Evolutionary conservation across 2,329 filamentous ascomycete genomes (phyloP), one percentile per base, ranked within the genome.

Genomic region (Chaetomium sp.): DNA sequence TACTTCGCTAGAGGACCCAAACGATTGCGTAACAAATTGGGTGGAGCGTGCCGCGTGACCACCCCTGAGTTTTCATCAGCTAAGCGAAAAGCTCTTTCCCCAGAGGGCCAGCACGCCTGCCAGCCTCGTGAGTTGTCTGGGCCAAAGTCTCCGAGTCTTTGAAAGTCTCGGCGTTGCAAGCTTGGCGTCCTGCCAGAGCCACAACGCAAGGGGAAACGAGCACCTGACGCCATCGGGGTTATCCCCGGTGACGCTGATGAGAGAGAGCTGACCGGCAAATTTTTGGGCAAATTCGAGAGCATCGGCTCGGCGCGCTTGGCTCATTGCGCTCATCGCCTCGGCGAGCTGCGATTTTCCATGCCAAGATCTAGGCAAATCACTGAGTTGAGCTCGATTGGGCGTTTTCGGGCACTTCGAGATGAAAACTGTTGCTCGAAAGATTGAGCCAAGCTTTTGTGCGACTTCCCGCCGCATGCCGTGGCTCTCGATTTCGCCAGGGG

Each of bases 51-150:
- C 61, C 64, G 46, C 63, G 64, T 66, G 64, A 66, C 64, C 58
- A 52, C 52, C 56, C 49, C 55, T 54, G 59, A 59, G 64, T 65
- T 65, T 66, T 56, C 53, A 65, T 66, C 57, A 62, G 59, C 58
- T 65, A 66, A 65, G 35, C 41, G 50, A 60, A 63, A 58, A 57
- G 52, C 5, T 36, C 9, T 53, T 27, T 27, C 19, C 19, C 19
- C 19, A 27, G 19, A 27, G 19, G 19, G 19, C 19, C 19, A 27
- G 19, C 19, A 27, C 19, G 19, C 19, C 19, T 27, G 19, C 19
- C 19, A 27, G 19, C 19, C 19, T 27, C 19, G 19, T 27, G 19
- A 27, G 19, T 27, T 27, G 19, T 27, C 19, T 27, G 19, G 19
- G 19, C 19, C 19, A 27, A 27, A 27, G 19, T 27, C 19, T 27